A percentile compares a stretch with the other conserved stretches of the same genome.
Conservation (phyloP, 345 rosid genomes). For the Jatropha curcas region DNA sequence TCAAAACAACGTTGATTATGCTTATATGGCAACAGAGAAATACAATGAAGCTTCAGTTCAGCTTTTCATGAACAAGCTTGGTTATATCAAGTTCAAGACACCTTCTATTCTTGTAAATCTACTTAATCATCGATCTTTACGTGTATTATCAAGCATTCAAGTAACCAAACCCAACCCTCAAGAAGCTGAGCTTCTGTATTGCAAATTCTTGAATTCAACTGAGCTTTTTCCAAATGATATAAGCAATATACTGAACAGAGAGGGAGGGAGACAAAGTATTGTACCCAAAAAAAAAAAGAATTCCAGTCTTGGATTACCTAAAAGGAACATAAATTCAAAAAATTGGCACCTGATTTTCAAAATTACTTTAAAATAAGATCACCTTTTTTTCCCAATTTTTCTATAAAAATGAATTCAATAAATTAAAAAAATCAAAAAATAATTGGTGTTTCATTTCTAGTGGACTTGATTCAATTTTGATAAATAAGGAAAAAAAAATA, state of each 20-base stretch:
- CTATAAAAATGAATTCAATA: not conserved
- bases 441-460: not conserved
- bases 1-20: constrained; percentile 49
- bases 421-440: not conserved
- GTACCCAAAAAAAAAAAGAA: no score
- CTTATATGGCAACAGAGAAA: constrained; percentile 80
- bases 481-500: no score
- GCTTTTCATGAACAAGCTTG: constrained; percentile 52
- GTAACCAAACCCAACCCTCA: constrained; percentile 48
- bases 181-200: constrained; percentile 57
- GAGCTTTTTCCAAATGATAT: constrained; percentile 79
- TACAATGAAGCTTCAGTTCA: constrained; percentile 64
- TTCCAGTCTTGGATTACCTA: no score
- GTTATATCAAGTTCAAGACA: constrained; percentile 54
- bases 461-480: not conserved
- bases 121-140: constrained; percentile 37
- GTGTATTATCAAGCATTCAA: constrained; percentile 33
- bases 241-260: constrained; percentile 47
- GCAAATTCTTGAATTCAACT: constrained; percentile 43
- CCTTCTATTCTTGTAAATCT: constrained; percentile 73
- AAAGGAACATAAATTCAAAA: no score
- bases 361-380: no score
- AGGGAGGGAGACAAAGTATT: no score
- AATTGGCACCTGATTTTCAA: no score
- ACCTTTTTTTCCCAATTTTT: no score